Percentiles rank a stretch among this genome's conserved stretches.
Evolutionary conservation across 345 rosid species (phyloP).

Genomic region (Cardamine occulta): DNA sequence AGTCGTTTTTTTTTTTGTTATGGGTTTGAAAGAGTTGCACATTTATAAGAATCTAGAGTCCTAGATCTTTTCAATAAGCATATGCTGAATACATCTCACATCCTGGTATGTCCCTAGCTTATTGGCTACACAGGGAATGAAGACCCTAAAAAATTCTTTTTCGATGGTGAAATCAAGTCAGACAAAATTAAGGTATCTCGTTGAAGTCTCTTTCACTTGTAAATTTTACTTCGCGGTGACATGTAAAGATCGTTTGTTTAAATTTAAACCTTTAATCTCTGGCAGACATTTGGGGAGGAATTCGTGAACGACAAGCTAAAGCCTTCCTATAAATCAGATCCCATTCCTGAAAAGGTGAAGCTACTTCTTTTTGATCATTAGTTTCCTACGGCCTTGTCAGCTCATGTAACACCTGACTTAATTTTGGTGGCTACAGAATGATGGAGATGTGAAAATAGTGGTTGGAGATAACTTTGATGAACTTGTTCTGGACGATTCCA

Average conservation of each 20-base stretch:
- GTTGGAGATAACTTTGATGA: slow-evolving; percentile 94
- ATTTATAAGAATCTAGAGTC: background rate
- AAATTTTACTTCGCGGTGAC: background rate
- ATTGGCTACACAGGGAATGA: slow-evolving; percentile 91
- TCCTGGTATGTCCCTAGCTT: slow-evolving; percentile 51
- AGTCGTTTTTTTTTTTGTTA: background rate
- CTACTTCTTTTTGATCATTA: slow-evolving; percentile 26
- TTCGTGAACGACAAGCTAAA: slow-evolving; percentile 80
- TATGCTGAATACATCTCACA: slow-evolving; percentile 8
- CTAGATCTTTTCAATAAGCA: background rate
- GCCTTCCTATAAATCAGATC: slow-evolving; percentile 94
- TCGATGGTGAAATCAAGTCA: slow-evolving; percentile 68
- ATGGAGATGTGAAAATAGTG: slow-evolving; percentile 93
- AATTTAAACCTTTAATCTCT: slow-evolving; percentile 12
- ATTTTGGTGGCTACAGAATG: slow-evolving; percentile 58
- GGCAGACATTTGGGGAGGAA: slow-evolving; percentile 69
- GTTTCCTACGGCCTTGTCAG: slow-evolving; percentile 1
- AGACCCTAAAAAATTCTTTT: slow-evolving; percentile 66
- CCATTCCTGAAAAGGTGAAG: slow-evolving; percentile 82
- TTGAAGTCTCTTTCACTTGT: slow-evolving; percentile 16
- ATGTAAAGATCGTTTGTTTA: background rate
- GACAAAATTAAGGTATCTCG: slow-evolving; percentile 72
- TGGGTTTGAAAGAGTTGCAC: background rate
- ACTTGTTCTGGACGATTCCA: slow-evolving; percentile 89
- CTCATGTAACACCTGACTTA: slow-evolving; percentile 27